These are phyloP conservation scores for Melaleuca quinquenervia DNA, from an alignment of 345 rosid genomes.

Conservation along the genomic window DNA sequence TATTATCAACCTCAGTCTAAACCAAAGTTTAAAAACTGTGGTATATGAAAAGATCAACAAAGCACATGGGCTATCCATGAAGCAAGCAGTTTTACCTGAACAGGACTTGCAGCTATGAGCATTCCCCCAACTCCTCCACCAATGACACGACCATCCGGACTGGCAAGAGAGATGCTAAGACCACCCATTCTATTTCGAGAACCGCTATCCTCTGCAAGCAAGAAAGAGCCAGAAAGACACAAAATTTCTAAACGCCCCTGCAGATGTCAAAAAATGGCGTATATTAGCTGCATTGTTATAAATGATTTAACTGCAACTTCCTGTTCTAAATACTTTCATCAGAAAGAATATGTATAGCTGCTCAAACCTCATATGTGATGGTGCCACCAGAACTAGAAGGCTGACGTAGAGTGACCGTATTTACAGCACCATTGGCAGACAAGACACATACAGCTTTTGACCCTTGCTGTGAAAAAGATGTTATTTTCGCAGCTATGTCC, in stretches of 20 bases:
- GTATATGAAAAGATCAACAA: not conserved
- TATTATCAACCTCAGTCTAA: not conserved
- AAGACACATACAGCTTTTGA: constrained; percentile 73
- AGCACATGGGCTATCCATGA: not conserved
- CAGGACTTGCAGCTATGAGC: constrained; percentile 83
- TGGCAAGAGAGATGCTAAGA: constrained; percentile 80
- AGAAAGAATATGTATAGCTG: not conserved
- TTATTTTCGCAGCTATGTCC: constrained; percentile 80
- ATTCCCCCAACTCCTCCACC: constrained; percentile 92
- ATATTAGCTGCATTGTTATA: not conserved
- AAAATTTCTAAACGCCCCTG: constrained; percentile 90
- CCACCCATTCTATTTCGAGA: constrained; percentile 56
- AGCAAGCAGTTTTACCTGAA: constrained; percentile 44
- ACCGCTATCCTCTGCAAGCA: constrained; percentile 33
- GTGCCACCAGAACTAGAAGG: constrained; percentile 68
- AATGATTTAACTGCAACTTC: not conserved
- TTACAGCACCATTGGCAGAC: constrained; percentile 89
- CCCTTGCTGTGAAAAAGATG: constrained; percentile 82
- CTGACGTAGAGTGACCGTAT: constrained; percentile 78
- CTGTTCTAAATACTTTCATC: not conserved
- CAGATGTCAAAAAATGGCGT: constrained; percentile 1
- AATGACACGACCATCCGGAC: constrained; percentile 88
- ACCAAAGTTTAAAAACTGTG: not conserved
- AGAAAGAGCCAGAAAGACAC: constrained; percentile 69
- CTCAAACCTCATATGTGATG: constrained; percentile 77